A percentile compares a stretch with the other conserved stretches of the same genome.
These are phyloP conservation scores for Massarina eburnea DNA, from an alignment of 2,329 filamentous ascomycete genomes.

Conservation along the genomic window DNA sequence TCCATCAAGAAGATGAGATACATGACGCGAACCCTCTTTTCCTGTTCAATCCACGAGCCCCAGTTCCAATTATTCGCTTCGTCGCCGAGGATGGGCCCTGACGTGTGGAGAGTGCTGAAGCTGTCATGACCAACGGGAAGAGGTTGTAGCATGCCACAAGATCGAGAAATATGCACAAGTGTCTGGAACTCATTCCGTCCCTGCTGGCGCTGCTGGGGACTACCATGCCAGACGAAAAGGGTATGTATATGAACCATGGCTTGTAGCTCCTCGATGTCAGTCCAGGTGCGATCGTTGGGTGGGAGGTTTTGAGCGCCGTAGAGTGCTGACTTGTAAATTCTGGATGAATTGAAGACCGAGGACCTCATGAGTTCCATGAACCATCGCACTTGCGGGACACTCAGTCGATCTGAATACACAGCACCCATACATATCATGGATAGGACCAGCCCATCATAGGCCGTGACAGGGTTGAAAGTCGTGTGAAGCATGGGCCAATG, in stretches of 20 bases:
- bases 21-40: conserved; percentile 67
- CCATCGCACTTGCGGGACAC: conserved; percentile 63
- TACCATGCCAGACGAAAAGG: conserved; percentile 71
- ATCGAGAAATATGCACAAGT: conserved; percentile 60
- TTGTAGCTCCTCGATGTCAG: conserved; percentile 66
- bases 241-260: conserved; percentile 64
- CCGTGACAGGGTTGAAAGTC: conserved; percentile 67
- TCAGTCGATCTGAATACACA: conserved; percentile 69
- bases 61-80: conserved; percentile 63
- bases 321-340: conserved; percentile 49
- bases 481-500: conserved; percentile 75
- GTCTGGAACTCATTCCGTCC: conserved; percentile 62
- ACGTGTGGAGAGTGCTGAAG: conserved; percentile 64
- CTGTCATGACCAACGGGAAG: conserved; percentile 50
- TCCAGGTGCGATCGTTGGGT: conserved; percentile 40
- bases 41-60: conserved; percentile 69
- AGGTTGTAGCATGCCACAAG: conserved; percentile 58
- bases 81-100: conserved; percentile 45
- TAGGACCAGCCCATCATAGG: conserved; percentile 67
- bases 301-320: conserved; percentile 44
- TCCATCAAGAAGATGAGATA: conserved; percentile 67
- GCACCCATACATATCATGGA: conserved; percentile 73
- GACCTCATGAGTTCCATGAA: conserved; percentile 66
- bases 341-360: conserved; percentile 60
- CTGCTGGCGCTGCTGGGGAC: conserved; percentile 63